Evolutionary conservation across 2,329 filamentous ascomycete species (phyloP).

Genomic region (Colletotrichum salicis): DNA sequence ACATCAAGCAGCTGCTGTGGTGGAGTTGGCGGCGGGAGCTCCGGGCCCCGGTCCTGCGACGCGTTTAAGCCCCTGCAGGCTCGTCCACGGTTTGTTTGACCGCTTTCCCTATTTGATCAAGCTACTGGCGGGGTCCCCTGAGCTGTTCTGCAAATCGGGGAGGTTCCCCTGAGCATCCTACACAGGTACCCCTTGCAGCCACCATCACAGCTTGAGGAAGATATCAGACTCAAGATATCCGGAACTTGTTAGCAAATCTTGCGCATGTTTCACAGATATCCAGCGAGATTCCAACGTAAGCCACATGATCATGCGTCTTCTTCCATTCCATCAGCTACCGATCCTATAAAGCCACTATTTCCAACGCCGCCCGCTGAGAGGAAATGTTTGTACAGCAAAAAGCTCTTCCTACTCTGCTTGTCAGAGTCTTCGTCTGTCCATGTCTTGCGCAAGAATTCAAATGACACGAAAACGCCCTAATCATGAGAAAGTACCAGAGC

Average conservation of each 20-base stretch:
- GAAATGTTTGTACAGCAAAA: constrained; percentile 3
- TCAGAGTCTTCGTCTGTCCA: neutral
- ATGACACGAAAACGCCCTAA: constrained; percentile 17
- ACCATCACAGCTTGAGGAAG: neutral
- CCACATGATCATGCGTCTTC: neutral
- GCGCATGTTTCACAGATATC: no score
- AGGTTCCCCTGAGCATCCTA: neutral
- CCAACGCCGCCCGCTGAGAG: constrained; percentile 25
- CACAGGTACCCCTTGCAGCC: constrained; percentile 2
- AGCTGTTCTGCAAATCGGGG: neutral
- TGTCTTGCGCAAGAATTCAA: neutral
- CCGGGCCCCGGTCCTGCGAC: neutral
- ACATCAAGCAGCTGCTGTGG: neutral
- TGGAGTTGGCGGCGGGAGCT: neutral
- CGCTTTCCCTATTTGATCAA: neutral
- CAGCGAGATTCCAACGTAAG: no score
- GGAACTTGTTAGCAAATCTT: neutral
- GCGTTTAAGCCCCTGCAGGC: neutral
- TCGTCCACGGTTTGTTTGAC: neutral
- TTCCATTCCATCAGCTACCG: constrained; percentile 11
- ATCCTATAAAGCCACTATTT: constrained; percentile 7
- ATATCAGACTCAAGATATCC: neutral
- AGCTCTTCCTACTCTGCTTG: neutral
- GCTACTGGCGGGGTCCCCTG: neutral
- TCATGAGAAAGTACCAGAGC: neutral